A percentile compares a stretch with the other conserved stretches of the same genome.
phyloP scores from a whole-genome alignment of 352 stramenopile species.

The Globisporangium irregulare region DNA sequence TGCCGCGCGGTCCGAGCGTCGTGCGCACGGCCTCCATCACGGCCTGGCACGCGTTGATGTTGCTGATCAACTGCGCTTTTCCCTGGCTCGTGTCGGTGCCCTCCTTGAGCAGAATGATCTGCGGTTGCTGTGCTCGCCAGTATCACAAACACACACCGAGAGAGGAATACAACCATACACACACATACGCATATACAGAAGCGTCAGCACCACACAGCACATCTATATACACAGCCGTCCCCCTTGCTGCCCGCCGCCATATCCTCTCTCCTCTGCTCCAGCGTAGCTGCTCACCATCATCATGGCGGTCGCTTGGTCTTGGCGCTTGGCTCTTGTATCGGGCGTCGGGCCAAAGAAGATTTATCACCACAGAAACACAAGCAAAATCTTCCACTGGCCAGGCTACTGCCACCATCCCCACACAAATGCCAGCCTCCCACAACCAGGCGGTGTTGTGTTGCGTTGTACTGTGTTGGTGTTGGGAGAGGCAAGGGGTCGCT shows the following conservation, averaged over 20 bases:
- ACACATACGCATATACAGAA: constrained; percentile 1
- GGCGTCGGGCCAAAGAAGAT: constrained; percentile 14
- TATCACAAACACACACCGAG: constrained; percentile 1
- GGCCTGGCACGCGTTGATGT: constrained; percentile 90
- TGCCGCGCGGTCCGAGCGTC: constrained; percentile 96
- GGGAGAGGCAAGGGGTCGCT: background rate
- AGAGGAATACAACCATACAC: background rate
- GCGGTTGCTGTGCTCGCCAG: constrained; percentile 73
- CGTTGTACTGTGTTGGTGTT: background rate
- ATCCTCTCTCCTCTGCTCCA: background rate
- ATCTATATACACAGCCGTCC: background rate
- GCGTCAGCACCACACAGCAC: constrained; percentile 2
- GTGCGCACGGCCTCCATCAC: constrained; percentile 97
- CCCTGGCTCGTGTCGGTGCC: constrained; percentile 99
- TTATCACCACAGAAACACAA: constrained; percentile 19
- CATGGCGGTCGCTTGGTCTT: constrained; percentile 31
- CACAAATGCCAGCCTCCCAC: background rate
- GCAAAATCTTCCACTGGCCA: constrained; percentile 14
- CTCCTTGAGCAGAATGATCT: constrained; percentile 99
- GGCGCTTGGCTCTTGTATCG: background rate
- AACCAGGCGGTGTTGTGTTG: background rate
- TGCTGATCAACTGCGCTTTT: constrained; percentile 94
- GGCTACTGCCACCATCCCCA: constrained; percentile 10
- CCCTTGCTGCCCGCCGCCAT: background rate
- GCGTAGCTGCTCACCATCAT: constrained; percentile 35